A percentile compares a stretch with the other conserved stretches of the same genome.
phyloP scores from a whole-genome alignment of 805 yeast species.

The Candida coleopterorum region DNA sequence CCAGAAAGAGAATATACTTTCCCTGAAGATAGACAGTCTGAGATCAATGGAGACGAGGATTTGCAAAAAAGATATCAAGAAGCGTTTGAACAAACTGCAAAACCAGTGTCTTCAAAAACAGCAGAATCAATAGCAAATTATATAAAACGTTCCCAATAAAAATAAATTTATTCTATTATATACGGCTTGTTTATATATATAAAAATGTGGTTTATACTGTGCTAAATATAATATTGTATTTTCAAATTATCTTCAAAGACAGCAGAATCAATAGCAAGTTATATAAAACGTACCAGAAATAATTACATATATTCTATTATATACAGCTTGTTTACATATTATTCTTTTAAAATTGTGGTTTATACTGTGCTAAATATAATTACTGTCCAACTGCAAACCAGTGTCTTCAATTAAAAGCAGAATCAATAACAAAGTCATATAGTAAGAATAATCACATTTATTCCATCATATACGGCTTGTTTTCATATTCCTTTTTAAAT shows the following conservation, averaged over 20 bases:
- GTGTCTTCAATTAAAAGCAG: not conserved
- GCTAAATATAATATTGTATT: too few relatives aligned
- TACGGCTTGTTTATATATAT: too few relatives aligned
- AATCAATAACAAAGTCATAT: not conserved
- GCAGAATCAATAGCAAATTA: slow-evolving; percentile 72
- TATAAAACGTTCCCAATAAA: slow-evolving; percentile 33
- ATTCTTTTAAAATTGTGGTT: slow-evolving; percentile 65
- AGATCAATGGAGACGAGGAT: slow-evolving; percentile 47
- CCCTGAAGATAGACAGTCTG: slow-evolving; percentile 62
- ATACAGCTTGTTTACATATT: slow-evolving; percentile 24
- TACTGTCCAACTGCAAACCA: too few relatives aligned
- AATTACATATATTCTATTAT: slow-evolving; percentile 18
- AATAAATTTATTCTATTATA: too few relatives aligned
- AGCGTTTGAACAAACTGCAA: slow-evolving; percentile 63
- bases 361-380: slow-evolving; percentile 65
- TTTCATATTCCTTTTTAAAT: slow-evolving; percentile 41
- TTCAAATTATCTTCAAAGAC: slow-evolving; percentile 59
- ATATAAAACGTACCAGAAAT: slow-evolving; percentile 46
- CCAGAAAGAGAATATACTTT: slow-evolving; percentile 63
- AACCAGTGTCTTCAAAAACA: slow-evolving; percentile 57
- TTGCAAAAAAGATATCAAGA: slow-evolving; percentile 68
- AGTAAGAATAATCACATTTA: not conserved
- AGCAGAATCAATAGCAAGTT: slow-evolving; percentile 68
- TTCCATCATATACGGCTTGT: slow-evolving; percentile 27
- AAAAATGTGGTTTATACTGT: too few relatives aligned